Evolutionary conservation across 2,329 filamentous ascomycete species (phyloP), one percentile per base, ranked within the genome.

Genomic region (Phaeosphaeriaceae sp.): DNA sequence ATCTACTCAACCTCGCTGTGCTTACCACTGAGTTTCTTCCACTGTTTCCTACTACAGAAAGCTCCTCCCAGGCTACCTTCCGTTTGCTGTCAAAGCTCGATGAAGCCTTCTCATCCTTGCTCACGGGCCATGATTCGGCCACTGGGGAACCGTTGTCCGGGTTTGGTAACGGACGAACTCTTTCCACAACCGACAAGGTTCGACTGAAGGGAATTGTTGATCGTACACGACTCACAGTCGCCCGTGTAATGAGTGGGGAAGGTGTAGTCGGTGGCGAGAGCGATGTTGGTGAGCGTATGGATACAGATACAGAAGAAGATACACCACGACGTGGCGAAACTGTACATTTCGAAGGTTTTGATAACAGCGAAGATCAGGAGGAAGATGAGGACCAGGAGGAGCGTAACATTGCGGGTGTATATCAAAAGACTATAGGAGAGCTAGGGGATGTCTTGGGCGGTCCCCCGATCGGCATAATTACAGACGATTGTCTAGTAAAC

Each of bases 141-240:
- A 87, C 87, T 0, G 81, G 83, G 0, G 83, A 87, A 32, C 63
- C 77, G 0, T 76, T 96, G 1, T 86, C 90, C 0, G 90, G 91
- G 0, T 91, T 92, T 54, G 83, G 85, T 56, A 79, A 77, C 6
- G 82, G 82, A 1, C 76, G 80, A 4, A 75, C 75, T 7, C 87
- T 90, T 1, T 87, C 90, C 78, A 91, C 86, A 15, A 93, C 89
- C 0, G 91, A 97, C 70, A 96, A 94, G 80, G 91, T 97, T 6
- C 83, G 93, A 33, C 88, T 92, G 56, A 88, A 89, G 66, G 90
- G 89, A 64, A 77, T 95, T 23, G 89, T 92, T 0, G 89, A 95
- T 67, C 83, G 87, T 57, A 89, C 88, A 13, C 81, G 92, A 20
- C 76, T 91, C 6, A 73, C 84, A 4, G 84, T 93, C 48, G 83